Evolutionary conservation across 805 yeast genomes (phyloP).

Genomic region (Candida orba): DNA sequence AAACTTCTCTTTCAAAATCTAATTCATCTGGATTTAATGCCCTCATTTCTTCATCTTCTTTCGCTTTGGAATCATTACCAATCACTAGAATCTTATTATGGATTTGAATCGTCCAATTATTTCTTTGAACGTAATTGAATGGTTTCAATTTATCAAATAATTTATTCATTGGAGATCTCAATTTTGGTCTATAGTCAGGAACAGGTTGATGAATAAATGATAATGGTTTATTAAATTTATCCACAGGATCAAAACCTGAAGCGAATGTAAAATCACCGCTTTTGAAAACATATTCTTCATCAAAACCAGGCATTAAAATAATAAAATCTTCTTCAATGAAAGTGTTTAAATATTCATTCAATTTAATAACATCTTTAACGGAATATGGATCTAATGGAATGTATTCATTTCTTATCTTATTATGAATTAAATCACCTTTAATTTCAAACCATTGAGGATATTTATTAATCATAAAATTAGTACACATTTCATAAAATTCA

Average conservation of each 20-base stretch:
- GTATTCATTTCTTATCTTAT: slow-evolving; percentile 20
- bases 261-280: slow-evolving; percentile 59
- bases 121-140: slow-evolving; percentile 50
- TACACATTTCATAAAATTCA: slow-evolving; percentile 20
- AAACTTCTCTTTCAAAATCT: slow-evolving; percentile 37
- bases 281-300: slow-evolving; percentile 52
- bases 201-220: slow-evolving; percentile 64
- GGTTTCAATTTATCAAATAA: slow-evolving; percentile 53
- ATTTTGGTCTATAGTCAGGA: slow-evolving; percentile 52
- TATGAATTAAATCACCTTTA: slow-evolving; percentile 17
- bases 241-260: slow-evolving; percentile 63
- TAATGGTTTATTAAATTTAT: slow-evolving; percentile 44
- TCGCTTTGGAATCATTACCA: slow-evolving; percentile 33
- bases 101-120: slow-evolving; percentile 66
- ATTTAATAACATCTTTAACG: slow-evolving; percentile 15
- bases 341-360: slow-evolving; percentile 15
- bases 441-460: slow-evolving; percentile 22
- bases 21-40: slow-evolving; percentile 28
- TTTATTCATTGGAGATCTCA: slow-evolving; percentile 57
- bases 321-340: slow-evolving; percentile 35
- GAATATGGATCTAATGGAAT: slow-evolving; percentile 21
- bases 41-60: slow-evolving; percentile 24
- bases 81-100: slow-evolving; percentile 45
- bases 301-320: slow-evolving; percentile 35
- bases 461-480: slow-evolving; percentile 18